A percentile compares a stretch with the other conserved stretches of the same genome.
Conservation (phyloP, 352 stramenopile species). For the Globisporangium cylindrosporum region DNA sequence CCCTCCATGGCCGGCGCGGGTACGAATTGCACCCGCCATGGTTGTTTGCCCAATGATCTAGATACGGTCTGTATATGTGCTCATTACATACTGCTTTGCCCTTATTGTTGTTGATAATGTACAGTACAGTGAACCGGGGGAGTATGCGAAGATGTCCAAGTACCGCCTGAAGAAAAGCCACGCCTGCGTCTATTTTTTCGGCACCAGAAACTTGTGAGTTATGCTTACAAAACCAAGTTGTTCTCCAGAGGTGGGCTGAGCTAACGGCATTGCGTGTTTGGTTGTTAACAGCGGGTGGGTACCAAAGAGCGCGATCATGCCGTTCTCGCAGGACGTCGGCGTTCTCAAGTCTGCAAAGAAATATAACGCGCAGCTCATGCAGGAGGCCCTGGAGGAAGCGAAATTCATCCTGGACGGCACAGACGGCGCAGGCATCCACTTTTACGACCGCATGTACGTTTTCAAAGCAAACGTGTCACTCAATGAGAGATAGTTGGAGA, state of each 20-base stretch:
- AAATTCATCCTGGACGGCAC: slow-evolving; percentile 63
- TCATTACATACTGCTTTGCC: neutral
- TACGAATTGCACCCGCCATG: slow-evolving; percentile 22
- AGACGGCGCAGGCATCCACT: slow-evolving; percentile 47
- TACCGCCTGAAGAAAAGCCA: slow-evolving; percentile 76
- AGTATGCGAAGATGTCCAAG: slow-evolving; percentile 78
- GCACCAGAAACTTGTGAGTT: slow-evolving; percentile 84
- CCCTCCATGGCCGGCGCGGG: slow-evolving; percentile 77
- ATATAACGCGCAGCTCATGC: slow-evolving; percentile 65
- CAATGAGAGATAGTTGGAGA: neutral
- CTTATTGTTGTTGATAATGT: slow-evolving; percentile 6
- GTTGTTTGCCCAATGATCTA: neutral
- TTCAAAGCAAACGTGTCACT: neutral
- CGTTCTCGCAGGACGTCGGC: slow-evolving; percentile 67
- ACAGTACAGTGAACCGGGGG: slow-evolving; percentile 78
- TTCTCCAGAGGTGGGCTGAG: neutral
- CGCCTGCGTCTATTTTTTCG: slow-evolving; percentile 86
- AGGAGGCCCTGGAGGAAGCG: slow-evolving; percentile 71
- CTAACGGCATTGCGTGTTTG: neutral
- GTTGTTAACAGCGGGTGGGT: slow-evolving; percentile 62
- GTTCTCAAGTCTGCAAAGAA: slow-evolving; percentile 63
- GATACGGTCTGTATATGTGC: neutral
- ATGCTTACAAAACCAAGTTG: neutral
- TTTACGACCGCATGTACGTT: slow-evolving; percentile 82
- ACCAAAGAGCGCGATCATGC: slow-evolving; percentile 61